Evolutionary conservation across 2,329 filamentous ascomycete genomes (phyloP).

Genomic region (Talaromyces rugulosus): DNA sequence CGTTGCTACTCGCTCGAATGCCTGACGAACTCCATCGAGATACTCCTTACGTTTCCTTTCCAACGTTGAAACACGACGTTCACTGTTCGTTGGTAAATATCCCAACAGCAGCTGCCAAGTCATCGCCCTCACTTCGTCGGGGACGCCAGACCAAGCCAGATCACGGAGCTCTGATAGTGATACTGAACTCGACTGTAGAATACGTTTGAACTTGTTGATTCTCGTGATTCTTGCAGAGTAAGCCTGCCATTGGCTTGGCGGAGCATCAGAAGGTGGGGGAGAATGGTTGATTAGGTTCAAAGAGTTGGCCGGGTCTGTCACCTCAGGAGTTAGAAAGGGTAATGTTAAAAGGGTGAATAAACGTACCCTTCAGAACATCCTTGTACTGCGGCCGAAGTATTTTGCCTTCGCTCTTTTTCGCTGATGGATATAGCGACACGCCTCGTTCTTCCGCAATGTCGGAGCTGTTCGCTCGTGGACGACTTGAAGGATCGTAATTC

Average conservation of each 20-base stretch:
- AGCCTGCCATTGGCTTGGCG: constrained; percentile 77
- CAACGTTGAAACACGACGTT: constrained; percentile 80
- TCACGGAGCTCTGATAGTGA: constrained; percentile 77
- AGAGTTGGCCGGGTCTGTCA: constrained; percentile 75
- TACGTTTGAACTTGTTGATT: constrained; percentile 98
- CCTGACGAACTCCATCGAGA: constrained; percentile 76
- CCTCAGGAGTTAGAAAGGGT: neutral
- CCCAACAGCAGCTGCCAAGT: constrained; percentile 97
- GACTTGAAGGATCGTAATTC: constrained; percentile 30
- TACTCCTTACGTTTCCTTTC: constrained; percentile 97
- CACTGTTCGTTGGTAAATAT: constrained; percentile 94
- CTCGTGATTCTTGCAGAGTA: constrained; percentile 83
- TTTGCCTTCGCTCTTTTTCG: constrained; percentile 89
- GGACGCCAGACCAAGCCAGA: constrained; percentile 89
- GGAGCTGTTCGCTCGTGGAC: constrained; percentile 75
- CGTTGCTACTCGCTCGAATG: constrained; percentile 54
- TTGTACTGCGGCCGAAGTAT: constrained; percentile 97
- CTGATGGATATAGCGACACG: constrained; percentile 74
- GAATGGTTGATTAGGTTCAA: constrained; percentile 91
- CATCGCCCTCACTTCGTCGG: constrained; percentile 93
- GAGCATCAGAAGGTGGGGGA: constrained; percentile 65
- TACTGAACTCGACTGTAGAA: constrained; percentile 88
- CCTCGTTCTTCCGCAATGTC: constrained; percentile 92
- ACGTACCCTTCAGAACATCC: constrained; percentile 72
- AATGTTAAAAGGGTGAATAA: neutral